Evolutionary conservation across 1,284 basidiomycete genomes (phyloP).

Genomic region (Prillingera fragicola): DNA sequence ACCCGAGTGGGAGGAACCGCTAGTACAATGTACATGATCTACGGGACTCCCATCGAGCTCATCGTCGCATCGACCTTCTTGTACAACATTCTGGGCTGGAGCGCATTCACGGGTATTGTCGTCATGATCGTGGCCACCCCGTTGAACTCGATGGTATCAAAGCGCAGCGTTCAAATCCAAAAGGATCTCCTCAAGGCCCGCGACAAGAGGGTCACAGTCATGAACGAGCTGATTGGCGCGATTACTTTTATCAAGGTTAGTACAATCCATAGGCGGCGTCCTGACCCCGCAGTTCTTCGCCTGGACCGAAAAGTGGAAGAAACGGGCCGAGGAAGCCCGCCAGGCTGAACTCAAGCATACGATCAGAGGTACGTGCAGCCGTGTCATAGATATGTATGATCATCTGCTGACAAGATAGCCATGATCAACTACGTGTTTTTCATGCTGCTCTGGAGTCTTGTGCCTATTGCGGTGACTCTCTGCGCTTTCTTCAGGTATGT

Average conservation of each 20-base stretch:
- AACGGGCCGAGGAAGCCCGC: conserved; percentile 39
- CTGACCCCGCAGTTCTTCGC: conserved; percentile 41
- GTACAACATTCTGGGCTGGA: conserved; percentile 74
- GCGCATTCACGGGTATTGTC: conserved; percentile 78
- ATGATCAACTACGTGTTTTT: conserved; percentile 34
- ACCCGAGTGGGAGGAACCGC: conserved; percentile 35
- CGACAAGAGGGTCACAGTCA: conserved; percentile 75
- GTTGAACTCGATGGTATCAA: conserved; percentile 41
- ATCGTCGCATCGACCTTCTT: conserved; percentile 67
- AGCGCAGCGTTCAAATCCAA: conserved; percentile 61
- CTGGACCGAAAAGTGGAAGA: conserved; percentile 47
- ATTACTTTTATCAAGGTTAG: conserved; percentile 39
- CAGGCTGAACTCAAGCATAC: conserved; percentile 39
- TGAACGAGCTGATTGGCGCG: conserved; percentile 77
- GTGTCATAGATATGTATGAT: background rate
- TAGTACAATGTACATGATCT: conserved; percentile 49
- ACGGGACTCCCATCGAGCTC: conserved; percentile 73
- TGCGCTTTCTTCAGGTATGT: conserved; percentile 45
- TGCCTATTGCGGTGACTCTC: conserved; percentile 46
- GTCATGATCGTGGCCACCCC: conserved; percentile 70
- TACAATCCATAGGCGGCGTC: conserved; percentile 1
- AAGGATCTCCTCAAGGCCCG: conserved; percentile 66
- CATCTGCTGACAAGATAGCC: conserved; percentile 15
- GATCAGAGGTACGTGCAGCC: conserved; percentile 27
- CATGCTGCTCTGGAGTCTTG: conserved; percentile 36